Conservation (phyloP, 2,329 filamentous ascomycete species). For the Diaporthe ilicicola region DNA sequence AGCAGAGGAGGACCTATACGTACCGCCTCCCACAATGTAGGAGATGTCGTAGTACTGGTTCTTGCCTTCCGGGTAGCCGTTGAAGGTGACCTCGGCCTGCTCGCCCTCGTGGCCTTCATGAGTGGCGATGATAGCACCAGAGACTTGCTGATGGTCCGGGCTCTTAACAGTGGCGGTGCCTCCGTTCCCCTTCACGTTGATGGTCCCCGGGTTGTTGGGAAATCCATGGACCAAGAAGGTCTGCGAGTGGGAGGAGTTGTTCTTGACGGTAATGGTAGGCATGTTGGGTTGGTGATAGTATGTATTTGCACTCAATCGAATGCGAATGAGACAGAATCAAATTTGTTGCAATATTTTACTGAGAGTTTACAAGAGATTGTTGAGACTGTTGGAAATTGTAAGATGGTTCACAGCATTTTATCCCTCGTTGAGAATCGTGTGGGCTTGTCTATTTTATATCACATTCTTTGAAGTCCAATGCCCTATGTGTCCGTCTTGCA, state of each 20-base stretch:
- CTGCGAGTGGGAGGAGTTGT: slow-evolving; percentile 25
- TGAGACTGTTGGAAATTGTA: neutral
- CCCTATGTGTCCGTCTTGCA: neutral
- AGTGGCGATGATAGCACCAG: slow-evolving; percentile 49
- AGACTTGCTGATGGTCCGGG: slow-evolving; percentile 29
- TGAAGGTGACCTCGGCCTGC: slow-evolving; percentile 51
- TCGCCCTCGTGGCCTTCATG: slow-evolving; percentile 49
- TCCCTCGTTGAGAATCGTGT: neutral
- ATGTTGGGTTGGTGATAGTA: neutral
- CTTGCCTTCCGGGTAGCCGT: slow-evolving; percentile 40
- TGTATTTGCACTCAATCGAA: neutral
- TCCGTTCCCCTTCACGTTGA: slow-evolving; percentile 15
- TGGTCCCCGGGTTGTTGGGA: slow-evolving; percentile 13
- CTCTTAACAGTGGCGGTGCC: slow-evolving; percentile 10
- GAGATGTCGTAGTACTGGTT: slow-evolving; percentile 46
- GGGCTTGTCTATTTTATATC: neutral
- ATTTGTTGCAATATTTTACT: too few species aligned
- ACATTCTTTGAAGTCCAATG: neutral
- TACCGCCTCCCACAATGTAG: slow-evolving; percentile 44
- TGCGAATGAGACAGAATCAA: too few species aligned
- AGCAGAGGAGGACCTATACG: too few species aligned
- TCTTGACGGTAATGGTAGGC: slow-evolving; percentile 24
- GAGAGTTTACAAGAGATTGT: neutral
- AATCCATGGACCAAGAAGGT: slow-evolving; percentile 26
- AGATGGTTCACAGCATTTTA: too few species aligned